phyloP scores from a whole-genome alignment of 2,329 filamentous ascomycete genomes.

The Clarireedia paspali region DNA sequence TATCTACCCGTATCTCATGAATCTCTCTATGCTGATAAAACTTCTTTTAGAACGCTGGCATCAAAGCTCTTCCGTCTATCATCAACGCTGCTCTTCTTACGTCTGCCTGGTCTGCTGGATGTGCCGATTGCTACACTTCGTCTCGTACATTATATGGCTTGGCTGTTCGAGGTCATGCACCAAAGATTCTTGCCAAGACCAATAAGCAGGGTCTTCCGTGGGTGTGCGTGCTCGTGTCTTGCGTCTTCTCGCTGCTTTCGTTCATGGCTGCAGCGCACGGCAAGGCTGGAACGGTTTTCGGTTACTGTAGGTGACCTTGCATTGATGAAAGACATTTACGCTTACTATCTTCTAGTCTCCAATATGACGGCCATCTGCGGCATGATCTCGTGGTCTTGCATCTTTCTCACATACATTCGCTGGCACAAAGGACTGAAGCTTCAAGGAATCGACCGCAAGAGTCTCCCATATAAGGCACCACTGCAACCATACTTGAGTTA shows the following conservation, averaged over 20 bases:
- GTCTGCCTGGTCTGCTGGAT: conserved; percentile 54
- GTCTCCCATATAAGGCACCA: neutral
- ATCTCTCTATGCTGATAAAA: no score
- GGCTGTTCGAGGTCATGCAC: conserved; percentile 56
- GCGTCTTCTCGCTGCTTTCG: neutral
- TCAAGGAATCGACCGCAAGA: neutral
- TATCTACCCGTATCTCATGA: no score
- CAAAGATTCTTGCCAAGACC: conserved; percentile 50
- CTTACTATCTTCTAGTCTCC: neutral
- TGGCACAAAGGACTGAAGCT: neutral
- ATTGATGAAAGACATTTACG: no score
- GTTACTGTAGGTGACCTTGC: neutral
- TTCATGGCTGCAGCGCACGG: neutral
- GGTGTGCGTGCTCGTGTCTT: conserved; percentile 44
- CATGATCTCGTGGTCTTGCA: neutral
- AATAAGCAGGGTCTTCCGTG: conserved; percentile 50
- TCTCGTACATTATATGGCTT: conserved; percentile 64
- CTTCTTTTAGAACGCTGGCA: conserved; percentile 44
- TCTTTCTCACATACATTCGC: neutral
- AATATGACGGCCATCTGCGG: neutral
- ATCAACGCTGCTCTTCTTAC: conserved; percentile 63
- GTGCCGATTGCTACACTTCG: conserved; percentile 55
- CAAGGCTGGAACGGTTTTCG: neutral
- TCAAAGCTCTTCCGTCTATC: conserved; percentile 59
- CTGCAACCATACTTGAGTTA: neutral